phyloP scores from a whole-genome alignment of 371 early-diverging fungal species.

The Rhizopus stolonifer region DNA sequence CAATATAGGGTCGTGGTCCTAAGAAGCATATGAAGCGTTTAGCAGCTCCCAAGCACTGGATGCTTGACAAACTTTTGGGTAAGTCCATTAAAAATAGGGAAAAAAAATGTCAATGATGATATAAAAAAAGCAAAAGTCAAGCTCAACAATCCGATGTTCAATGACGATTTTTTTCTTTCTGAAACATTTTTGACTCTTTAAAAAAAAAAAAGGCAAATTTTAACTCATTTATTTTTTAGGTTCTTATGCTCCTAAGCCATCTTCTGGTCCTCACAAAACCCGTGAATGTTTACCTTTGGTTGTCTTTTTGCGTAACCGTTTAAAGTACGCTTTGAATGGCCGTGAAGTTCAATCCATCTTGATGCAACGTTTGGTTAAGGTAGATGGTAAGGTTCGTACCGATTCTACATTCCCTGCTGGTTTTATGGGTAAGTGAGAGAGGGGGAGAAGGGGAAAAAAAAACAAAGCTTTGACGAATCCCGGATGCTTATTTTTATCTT shows the following conservation, averaged over 20 bases:
- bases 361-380: slow-evolving; percentile 98
- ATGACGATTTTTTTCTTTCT: slow-evolving; percentile 32
- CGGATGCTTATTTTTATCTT: slow-evolving; percentile 42
- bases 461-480: slow-evolving; percentile 54
- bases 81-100: slow-evolving; percentile 5
- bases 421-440: slow-evolving; percentile 76
- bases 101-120: slow-evolving; percentile 6
- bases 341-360: slow-evolving; percentile 97
- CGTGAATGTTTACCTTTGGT: slow-evolving; percentile 58
- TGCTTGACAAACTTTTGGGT: slow-evolving; percentile 97
- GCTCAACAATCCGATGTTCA: slow-evolving; percentile 46
- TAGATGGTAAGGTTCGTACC: slow-evolving; percentile 98
- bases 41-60: slow-evolving; percentile 99
- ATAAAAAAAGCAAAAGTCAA: slow-evolving; percentile 43
- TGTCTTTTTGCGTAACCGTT: slow-evolving; percentile 98
- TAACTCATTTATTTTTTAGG: slow-evolving; percentile 18
- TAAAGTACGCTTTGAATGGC: slow-evolving; percentile 98
- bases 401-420: slow-evolving; percentile 98
- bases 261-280: slow-evolving; percentile 99
- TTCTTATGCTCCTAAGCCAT: slow-evolving; percentile 94
- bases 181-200: slow-evolving; percentile 1
- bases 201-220: not conserved
- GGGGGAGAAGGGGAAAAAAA: slow-evolving; percentile 16
- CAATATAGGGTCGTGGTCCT: slow-evolving; percentile 92
- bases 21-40: slow-evolving; percentile 99